Evolutionary conservation across 2,329 filamentous ascomycete genomes (phyloP), one percentile per base, ranked within the genome.

Genomic region (Exophiala bonariae): DNA sequence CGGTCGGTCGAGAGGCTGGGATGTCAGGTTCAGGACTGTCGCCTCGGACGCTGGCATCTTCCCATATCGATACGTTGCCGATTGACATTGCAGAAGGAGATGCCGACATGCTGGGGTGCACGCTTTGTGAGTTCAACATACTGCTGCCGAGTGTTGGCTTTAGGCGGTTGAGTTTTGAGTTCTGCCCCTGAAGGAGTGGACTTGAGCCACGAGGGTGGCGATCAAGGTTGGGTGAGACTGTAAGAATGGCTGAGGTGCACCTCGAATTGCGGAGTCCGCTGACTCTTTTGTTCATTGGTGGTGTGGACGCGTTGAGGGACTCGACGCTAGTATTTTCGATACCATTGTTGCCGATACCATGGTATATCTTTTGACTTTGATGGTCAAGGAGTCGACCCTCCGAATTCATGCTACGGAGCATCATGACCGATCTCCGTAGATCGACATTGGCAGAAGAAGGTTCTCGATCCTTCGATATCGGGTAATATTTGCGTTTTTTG

Each of bases 41-140:
- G 37, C 38, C 55, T 39, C 19, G 44, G 7, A 58, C 47, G 28
- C 55, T 59, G 19, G 52, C 57, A 44, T 71, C 68, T 57, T 71
- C 69, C 63, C 66, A 72, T 38, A 72, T 70, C 1, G 63, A 65
- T 7, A 68, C 36, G 14, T 37, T 52, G 38, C 60, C 59, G 10
- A 40, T 35, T 5, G 47, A 48, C 14, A 43, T 30, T 9, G 32
- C 23, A 8, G 50, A 50, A n/a, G 50, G 53, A 6, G 50, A 54
- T 13, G 33, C 33, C 4, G 28, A 46, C 11, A 47, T 41, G 26
- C 18, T 38, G 36, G 16, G 13, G 40, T 30, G 6, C 32, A 18
- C 6, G 10, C 39, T 10, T 33, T 19, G 39, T n/a, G 23, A 10
- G 6, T 18, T 41, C 11, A 26, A 26, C 23, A 26, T 6, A 26